These are phyloP conservation scores for Magnaporthiopsis incrustans DNA, from an alignment of 2,329 filamentous ascomycete genomes.

Conservation along the genomic window DNA sequence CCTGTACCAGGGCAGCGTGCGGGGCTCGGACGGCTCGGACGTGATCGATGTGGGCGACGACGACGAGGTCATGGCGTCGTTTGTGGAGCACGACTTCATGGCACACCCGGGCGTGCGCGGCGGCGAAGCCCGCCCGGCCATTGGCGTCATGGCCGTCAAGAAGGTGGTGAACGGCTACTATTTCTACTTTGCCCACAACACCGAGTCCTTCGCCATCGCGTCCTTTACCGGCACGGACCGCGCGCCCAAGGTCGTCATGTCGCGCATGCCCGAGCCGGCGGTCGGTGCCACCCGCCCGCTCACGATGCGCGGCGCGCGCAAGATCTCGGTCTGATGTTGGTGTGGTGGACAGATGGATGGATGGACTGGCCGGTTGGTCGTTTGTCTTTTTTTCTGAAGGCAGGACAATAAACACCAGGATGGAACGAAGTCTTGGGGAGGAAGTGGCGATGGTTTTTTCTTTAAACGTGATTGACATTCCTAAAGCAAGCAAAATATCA, in stretches of 20 bases:
- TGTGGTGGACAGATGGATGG: too few species aligned
- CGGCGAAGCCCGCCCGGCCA: conserved; percentile 76
- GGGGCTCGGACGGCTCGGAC: conserved; percentile 44
- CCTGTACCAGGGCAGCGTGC: conserved; percentile 63
- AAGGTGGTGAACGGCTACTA: conserved; percentile 68
- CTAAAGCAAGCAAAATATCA: neutral
- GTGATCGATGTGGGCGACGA: conserved; percentile 67
- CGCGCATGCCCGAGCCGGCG: conserved; percentile 44
- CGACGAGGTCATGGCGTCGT: conserved; percentile 61
- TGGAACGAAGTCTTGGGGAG: neutral
- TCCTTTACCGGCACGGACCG: conserved; percentile 78
- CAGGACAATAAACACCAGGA: neutral
- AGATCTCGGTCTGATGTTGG: conserved; percentile 22
- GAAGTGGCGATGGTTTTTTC: neutral
- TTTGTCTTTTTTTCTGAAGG: too few species aligned
- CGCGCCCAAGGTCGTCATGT: conserved; percentile 79
- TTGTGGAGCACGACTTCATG: conserved; percentile 89
- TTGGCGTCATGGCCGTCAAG: conserved; percentile 87
- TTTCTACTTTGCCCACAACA: conserved; percentile 94
- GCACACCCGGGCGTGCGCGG: conserved; percentile 75
- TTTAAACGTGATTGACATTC: neutral
- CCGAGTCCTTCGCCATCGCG: conserved; percentile 77
- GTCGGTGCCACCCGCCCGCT: conserved; percentile 28
- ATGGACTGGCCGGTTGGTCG: too few species aligned
- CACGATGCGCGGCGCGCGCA: conserved; percentile 48